These are phyloP conservation scores for Eutrema heterophyllum DNA, from an alignment of 345 rosid genomes.

Conservation along the genomic window DNA sequence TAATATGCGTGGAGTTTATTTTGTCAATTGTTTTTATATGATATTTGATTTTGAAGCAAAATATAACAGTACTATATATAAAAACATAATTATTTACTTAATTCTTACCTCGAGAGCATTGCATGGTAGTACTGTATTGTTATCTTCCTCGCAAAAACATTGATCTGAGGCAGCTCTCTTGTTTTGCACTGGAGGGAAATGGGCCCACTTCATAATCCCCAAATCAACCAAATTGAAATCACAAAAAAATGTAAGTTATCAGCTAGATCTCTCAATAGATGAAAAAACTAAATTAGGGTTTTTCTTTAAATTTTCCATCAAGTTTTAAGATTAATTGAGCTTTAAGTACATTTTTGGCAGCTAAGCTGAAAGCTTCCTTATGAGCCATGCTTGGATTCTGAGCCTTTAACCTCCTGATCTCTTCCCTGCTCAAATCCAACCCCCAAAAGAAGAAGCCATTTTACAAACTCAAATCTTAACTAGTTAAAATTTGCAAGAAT, in stretches of 20 bases:
- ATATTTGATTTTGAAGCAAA: neutral
- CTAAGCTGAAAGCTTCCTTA: constrained; percentile 96
- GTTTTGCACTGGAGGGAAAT: constrained; percentile 62
- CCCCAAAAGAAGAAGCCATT: neutral
- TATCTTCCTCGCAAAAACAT: constrained; percentile 24
- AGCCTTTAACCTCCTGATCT: constrained; percentile 90
- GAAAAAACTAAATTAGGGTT: neutral
- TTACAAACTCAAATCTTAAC: neutral
- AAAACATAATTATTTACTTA: neutral
- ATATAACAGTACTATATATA: neutral
- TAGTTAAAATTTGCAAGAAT: too few relatives aligned
- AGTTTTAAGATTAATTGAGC: neutral
- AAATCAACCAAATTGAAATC: constrained; percentile 27
- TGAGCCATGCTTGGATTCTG: constrained; percentile 91
- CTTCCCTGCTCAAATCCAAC: constrained; percentile 53
- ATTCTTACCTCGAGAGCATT: constrained; percentile 18
- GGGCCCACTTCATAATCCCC: constrained; percentile 70
- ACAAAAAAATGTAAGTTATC: neutral
- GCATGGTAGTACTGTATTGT: constrained; percentile 14
- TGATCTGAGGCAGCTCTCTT: constrained; percentile 41
- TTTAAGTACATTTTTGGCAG: constrained; percentile 76
- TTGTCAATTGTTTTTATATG: neutral
- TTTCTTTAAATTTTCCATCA: neutral
- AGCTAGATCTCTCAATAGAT: neutral
- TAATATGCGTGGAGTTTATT: neutral